These are phyloP conservation scores for Biscogniauxia marginata DNA, from an alignment of 2,329 filamentous ascomycete species.

Conservation along the genomic window DNA sequence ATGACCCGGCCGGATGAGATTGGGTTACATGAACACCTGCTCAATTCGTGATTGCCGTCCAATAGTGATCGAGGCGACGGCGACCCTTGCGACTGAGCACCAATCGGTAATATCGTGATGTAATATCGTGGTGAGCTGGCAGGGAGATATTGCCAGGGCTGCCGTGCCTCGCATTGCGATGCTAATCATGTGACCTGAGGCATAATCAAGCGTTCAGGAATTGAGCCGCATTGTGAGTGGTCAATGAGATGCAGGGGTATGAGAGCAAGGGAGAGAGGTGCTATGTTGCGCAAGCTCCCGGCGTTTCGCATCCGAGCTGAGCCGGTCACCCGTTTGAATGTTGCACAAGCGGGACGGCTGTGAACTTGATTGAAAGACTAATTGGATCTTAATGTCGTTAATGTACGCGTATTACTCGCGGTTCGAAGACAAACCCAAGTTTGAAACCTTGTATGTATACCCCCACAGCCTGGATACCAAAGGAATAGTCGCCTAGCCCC, in stretches of 20 bases:
- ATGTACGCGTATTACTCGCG: slow-evolving; percentile 3
- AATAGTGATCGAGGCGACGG: slow-evolving; percentile 3
- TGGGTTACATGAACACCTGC: not conserved
- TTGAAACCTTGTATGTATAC: slow-evolving; percentile 2
- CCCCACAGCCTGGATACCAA: not conserved
- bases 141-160: slow-evolving; percentile 8
- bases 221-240: not conserved
- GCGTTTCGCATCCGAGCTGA: not conserved
- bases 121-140: slow-evolving; percentile 5
- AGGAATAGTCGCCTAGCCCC: not conserved
- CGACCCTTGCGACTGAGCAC: slow-evolving; percentile 1
- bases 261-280: not conserved
- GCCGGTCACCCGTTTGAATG: slow-evolving; percentile 1
- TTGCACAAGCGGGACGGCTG: slow-evolving; percentile 3
- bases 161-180: slow-evolving; percentile 15
- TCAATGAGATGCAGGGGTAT: not conserved
- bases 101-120: slow-evolving; percentile 14
- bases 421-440: slow-evolving; percentile 2
- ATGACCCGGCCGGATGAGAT: not conserved
- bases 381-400: slow-evolving; percentile 2
- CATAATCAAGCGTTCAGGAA: slow-evolving; percentile 2
- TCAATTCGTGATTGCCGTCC: not conserved
- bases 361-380: not conserved
- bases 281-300: not conserved
- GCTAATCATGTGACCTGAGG: slow-evolving; percentile 23